Evolutionary conservation across 129 eudicot genomes (phyloP), one percentile per base, ranked within the genome.

Genomic region (Helichrysum umbraculigerum): DNA sequence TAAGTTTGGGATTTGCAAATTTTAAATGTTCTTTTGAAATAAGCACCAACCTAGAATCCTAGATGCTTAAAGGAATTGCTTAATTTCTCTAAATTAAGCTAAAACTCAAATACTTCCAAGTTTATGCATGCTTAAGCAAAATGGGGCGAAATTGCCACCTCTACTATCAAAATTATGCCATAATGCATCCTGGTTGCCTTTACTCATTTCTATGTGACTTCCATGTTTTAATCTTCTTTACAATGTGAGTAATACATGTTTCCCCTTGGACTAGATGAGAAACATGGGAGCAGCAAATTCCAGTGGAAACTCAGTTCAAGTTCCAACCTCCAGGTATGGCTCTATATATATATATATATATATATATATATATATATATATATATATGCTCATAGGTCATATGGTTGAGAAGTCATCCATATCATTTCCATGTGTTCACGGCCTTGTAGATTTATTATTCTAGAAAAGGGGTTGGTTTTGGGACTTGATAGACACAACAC

Each of bases 271-370:
- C 58, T 80, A 90, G 96, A 84, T 85, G 83, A 92, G 91, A 57
- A 90, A 77, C 76, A 65, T 78, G 76, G 91, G 80, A 76, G 70
- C 86, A 34, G 35, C 77, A 72, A 87, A 73, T 33, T 73, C 82
- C 29, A 81, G 67, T 75, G 96, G 93, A 51, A 85, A 76, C 74
- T 71, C 88, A 7, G 85, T 72, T 63, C 85, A 87, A 83, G 76
- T 80, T 73, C 87, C 96, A 78, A 29, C 83, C 71, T 81, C 96
- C 68, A 83, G 97, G 98, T 91, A 87, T 25, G n/a, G 11, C 14
- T 71, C 17, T 47, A 47, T 47, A 47, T 25, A 25, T 25, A 25
- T 47, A 47, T 14, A 47, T 47, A 47, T 25, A 25, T 47, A 47
- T 47, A 47, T 25, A 25, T 47, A 47, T 47, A 47, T 25, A 25